Evolutionary conservation across 768 basidiomycete species (phyloP), one percentile per base, ranked within the genome.

Genomic region (Candolleomyces eurysporus): DNA sequence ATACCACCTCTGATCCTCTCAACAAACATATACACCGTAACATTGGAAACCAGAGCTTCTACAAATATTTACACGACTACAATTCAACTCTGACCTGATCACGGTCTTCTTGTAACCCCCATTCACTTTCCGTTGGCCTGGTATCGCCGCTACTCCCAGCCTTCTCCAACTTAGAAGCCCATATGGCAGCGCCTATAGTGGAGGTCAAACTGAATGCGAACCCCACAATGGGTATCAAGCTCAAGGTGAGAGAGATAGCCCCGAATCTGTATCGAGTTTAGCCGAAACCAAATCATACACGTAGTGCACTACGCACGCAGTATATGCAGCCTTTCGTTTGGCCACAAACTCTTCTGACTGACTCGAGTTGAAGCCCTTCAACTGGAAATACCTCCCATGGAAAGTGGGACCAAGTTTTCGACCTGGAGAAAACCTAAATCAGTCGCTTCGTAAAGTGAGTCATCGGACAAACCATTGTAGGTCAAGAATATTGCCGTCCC

Each of bases 141-240:
- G 40, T 26, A 42, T 57, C 61, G 26, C 14, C 30, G 8, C 57
- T 48, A 14, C 22, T 67, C 65, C 26, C 61, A 53, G 14, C 63
- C 53, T 75, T 80, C 72, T 91, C 88, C n/a, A 90, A 58, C 50
- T 87, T 81, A 30, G 82, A 81, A 0, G 87, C 89, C 88, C 88
- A 91, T 8, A 91, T 73, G 10, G 89, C 89, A 0, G 88, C 88
- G 22, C 89, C 89, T 22, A 89, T 83, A 1, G 84, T 81, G 21
- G 82, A 84, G 0, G 87, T 86, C 68, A 89, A 82, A 46, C 74
- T 79, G 71, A 88, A 87, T 31, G 86, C 67, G 39, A 87, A 80
- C 4, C 85, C 84, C 40, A 81, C 75, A 21, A 87, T 68, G 3
- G 89, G 89, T 49, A 90, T 72, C 50, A 90, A 77, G 66, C 83